phyloP scores from a whole-genome alignment of 306 rosid species.

The Elaeagnus macrophylla region DNA sequence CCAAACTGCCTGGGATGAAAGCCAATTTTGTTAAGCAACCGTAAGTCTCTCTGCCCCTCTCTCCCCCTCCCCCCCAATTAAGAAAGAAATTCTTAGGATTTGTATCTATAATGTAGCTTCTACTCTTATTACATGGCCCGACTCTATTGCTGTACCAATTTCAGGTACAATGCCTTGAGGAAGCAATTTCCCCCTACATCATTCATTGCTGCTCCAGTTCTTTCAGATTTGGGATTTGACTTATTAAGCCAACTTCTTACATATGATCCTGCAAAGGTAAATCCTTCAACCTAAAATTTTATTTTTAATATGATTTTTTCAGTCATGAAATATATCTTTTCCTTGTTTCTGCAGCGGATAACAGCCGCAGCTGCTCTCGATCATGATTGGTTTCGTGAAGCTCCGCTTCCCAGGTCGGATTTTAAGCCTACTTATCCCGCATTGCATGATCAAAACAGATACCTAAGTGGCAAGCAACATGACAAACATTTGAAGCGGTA shows the following conservation, averaged over 20 bases:
- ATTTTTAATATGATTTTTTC: neutral
- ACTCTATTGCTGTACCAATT: constrained; percentile 14
- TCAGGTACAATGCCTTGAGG: constrained; percentile 59
- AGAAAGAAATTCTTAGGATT: neutral
- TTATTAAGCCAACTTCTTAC: constrained; percentile 65
- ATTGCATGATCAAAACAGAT: constrained; percentile 41
- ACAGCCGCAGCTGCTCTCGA: constrained; percentile 67
- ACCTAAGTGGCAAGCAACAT: constrained; percentile 25
- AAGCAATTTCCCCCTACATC: constrained; percentile 78
- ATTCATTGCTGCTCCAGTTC: constrained; percentile 68
- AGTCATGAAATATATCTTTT: constrained; percentile 2
- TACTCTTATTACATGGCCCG: neutral
- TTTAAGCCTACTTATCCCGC: constrained; percentile 39
- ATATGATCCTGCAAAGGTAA: constrained; percentile 67
- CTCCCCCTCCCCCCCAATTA: too few relatives aligned
- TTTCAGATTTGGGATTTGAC: constrained; percentile 75
- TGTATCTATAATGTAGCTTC: neutral
- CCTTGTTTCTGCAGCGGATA: constrained; percentile 51
- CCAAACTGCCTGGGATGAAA: constrained; percentile 62
- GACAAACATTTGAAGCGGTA: constrained; percentile 19
- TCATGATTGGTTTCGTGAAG: constrained; percentile 82
- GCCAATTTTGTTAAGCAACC: constrained; percentile 60
- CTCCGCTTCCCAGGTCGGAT: constrained; percentile 60
- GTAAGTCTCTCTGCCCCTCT: too few relatives aligned
- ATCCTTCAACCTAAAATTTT: neutral